phyloP scores from a whole-genome alignment of 306 rosid genomes.

The peach (Prunus persica) region Prunus_persica_NCBIv2 NC_034009.1:1117001-1117500 shows the following conservation, averaged over 20 bases:
- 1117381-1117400: background rate
- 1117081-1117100: background rate
- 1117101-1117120: background rate
- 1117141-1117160: slow-evolving; percentile 46
- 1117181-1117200: slow-evolving; percentile 36
- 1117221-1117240: background rate
- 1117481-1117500: slow-evolving; percentile 26
- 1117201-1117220: background rate
- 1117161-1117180: slow-evolving; percentile 33
- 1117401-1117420: background rate
- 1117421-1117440: background rate
- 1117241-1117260: background rate
- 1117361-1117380: background rate
- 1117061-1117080: background rate
- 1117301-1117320: slow-evolving; percentile 1
- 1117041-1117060: background rate
- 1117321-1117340: background rate
- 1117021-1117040: slow-evolving; percentile 16
- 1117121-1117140: background rate
- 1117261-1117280: background rate
- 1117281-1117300: too few relatives aligned
- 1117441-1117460: slow-evolving; percentile 12
- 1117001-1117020: slow-evolving; percentile 46
- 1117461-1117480: slow-evolving; percentile 30
- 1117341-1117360: too few relatives aligned